A percentile compares a stretch with the other conserved stretches of the same genome.
Evolutionary conservation across 2,329 filamentous ascomycete genomes (phyloP).

Genomic region (Tricladium varicosporioides): DNA sequence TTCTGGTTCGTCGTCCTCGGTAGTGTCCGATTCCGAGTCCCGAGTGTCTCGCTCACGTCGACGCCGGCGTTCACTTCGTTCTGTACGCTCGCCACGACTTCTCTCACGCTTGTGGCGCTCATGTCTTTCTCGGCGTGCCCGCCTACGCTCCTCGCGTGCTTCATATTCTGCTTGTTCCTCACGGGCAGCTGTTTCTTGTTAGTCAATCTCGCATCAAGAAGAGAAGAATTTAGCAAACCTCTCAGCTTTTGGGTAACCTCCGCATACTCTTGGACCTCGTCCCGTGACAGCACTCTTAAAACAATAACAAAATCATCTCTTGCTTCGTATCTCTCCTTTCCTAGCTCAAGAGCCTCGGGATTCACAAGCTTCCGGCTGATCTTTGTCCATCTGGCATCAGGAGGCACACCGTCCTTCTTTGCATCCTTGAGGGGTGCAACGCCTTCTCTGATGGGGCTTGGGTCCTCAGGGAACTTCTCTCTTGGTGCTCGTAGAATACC

Average conservation of each 20-base stretch:
- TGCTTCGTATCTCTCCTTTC: slow-evolving; percentile 90
- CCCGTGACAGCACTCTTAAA: slow-evolving; percentile 78
- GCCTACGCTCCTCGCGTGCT: slow-evolving; percentile 26
- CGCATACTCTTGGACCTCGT: slow-evolving; percentile 87
- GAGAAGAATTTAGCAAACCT: slow-evolving; percentile 50
- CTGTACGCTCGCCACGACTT: slow-evolving; percentile 13
- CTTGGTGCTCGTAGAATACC: slow-evolving; percentile 85
- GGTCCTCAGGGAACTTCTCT: slow-evolving; percentile 81
- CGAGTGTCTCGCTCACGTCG: slow-evolving; percentile 14
- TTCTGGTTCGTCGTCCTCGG: slow-evolving; percentile 15
- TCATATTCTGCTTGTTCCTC: slow-evolving; percentile 31
- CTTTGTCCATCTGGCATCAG: slow-evolving; percentile 88
- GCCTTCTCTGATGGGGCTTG: slow-evolving; percentile 79
- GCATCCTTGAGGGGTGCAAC: slow-evolving; percentile 93
- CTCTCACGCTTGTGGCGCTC: slow-evolving; percentile 33
- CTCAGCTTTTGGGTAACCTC: slow-evolving; percentile 77
- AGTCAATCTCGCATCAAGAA: not conserved
- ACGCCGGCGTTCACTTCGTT: slow-evolving; percentile 11
- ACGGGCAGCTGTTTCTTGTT: slow-evolving; percentile 22
- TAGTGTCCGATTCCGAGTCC: slow-evolving; percentile 10
- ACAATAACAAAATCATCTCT: slow-evolving; percentile 94
- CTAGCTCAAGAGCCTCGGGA: slow-evolving; percentile 78
- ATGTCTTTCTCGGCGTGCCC: slow-evolving; percentile 31
- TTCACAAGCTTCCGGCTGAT: slow-evolving; percentile 87
- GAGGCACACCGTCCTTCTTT: slow-evolving; percentile 70